A percentile compares a stretch with the other conserved stretches of the same genome.
Evolutionary conservation across 768 basidiomycete species (phyloP).

Genomic region (Artomyces pyxidatus): DNA sequence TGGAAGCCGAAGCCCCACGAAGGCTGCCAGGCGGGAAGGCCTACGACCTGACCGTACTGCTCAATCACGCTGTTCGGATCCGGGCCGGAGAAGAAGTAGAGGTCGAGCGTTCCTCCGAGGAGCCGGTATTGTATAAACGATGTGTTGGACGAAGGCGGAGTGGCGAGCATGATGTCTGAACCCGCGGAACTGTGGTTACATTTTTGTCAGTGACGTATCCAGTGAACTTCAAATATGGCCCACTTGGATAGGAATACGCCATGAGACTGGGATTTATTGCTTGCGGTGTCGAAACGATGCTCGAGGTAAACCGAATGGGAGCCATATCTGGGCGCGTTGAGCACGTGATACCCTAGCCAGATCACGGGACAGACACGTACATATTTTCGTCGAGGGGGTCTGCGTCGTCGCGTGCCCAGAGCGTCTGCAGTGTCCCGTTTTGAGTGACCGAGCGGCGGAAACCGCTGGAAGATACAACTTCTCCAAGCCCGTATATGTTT

Average conservation of each 20-base stretch:
- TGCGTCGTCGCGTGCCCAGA: constrained; percentile 56
- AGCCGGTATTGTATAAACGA: constrained; percentile 67
- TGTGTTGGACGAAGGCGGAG: constrained; percentile 42
- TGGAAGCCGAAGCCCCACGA: constrained; percentile 77
- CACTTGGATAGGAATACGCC: constrained; percentile 72
- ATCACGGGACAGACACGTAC: constrained; percentile 31
- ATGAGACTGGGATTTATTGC: constrained; percentile 51
- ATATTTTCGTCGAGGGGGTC: constrained; percentile 63
- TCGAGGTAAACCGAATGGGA: constrained; percentile 66
- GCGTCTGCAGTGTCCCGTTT: constrained; percentile 53
- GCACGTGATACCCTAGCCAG: background rate
- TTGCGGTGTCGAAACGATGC: constrained; percentile 51
- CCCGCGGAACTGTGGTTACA: constrained; percentile 46
- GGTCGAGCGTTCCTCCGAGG: constrained; percentile 68
- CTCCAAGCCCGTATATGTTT: constrained; percentile 75
- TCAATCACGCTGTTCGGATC: constrained; percentile 51
- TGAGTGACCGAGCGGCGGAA: constrained; percentile 54
- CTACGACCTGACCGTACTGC: constrained; percentile 63
- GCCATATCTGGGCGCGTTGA: constrained; percentile 44
- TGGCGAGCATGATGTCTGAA: constrained; percentile 61
- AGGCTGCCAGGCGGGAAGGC: constrained; percentile 64
- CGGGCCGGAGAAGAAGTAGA: constrained; percentile 62
- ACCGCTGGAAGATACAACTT: constrained; percentile 61
- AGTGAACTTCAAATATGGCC: too few relatives aligned
- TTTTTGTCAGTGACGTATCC: background rate